Evolutionary conservation across 768 basidiomycete genomes (phyloP), one percentile per base, ranked within the genome.

Genomic region (Paxillus involutus): DNA sequence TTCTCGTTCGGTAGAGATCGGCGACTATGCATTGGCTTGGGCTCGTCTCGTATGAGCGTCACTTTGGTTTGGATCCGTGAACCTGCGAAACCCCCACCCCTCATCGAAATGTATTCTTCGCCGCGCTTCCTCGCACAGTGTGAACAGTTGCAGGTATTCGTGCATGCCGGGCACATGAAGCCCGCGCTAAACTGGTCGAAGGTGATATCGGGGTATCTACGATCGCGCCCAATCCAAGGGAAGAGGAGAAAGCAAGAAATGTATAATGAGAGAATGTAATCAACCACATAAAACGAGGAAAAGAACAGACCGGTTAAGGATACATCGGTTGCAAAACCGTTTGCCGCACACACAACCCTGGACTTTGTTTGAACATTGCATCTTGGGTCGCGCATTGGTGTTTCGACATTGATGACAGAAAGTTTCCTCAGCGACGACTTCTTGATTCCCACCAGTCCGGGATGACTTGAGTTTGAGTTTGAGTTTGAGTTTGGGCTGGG

Each of bases 111-210:
- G 53, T 80, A 82, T 11, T 63, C 57, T 47, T 80, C 82, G 6
- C 81, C 80, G 6, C 82, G 73, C 53, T 57, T 72, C 26, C 63
- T 56, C 13, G 75, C 70, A 58, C 82, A 83, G 0, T 6, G 0
- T 11, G 78, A 76, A 61, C 83, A 84, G 43, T 77, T 80, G 64
- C 83, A 85, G 11, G 56, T 74, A 11, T 68, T 59, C 3, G 62
- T 59, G 59, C 82, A 84, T 13, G 24, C 58, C 0, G 83, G 83
- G 58, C 83, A 85, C 21, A 59, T 51, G 48, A 76, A 77, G 7
- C 61, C 49, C 4, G 58, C 56, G 37, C 57, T 67, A 17, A 52
- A 61, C 33, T 61, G 43, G 32, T 74, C 65, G 53, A 78, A 77
- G 26, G 63, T 63, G 52, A 75, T 51, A 16, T 74, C 68, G 1